Conservation (phyloP, 192 early-diverging fungal genomes). For the Physocladia obscura region DNA sequence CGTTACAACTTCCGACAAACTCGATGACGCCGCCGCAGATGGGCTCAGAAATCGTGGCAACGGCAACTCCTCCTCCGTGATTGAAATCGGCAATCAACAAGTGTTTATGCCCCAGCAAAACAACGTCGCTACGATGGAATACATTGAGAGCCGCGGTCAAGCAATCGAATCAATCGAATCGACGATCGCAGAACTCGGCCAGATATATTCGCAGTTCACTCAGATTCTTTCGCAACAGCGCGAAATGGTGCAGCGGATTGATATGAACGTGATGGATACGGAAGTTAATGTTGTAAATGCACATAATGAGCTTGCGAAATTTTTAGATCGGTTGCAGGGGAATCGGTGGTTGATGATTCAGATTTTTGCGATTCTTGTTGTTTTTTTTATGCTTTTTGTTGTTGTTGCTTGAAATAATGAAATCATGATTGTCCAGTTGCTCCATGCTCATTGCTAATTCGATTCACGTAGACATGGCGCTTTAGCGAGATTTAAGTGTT, state of each 20-base stretch:
- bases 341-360: conserved; percentile 97
- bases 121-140: conserved; percentile 63
- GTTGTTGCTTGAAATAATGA: conserved; percentile 27
- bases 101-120: conserved; percentile 64
- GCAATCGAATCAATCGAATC: conserved; percentile 95
- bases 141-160: conserved; percentile 83
- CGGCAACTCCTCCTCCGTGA: conserved; percentile 22
- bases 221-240: conserved; percentile 83
- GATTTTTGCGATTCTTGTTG: conserved; percentile 84
- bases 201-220: conserved; percentile 85
- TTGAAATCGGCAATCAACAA: conserved; percentile 56
- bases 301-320: conserved; percentile 85
- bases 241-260: conserved; percentile 87
- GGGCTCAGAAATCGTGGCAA: conserved; percentile 8
- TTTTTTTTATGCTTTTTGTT: conserved; percentile 82
- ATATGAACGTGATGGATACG: conserved; percentile 89
- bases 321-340: conserved; percentile 86
- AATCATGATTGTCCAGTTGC: not conserved
- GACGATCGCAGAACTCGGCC: conserved; percentile 93
- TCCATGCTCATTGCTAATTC: too few species aligned
- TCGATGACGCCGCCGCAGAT: conserved; percentile 19
- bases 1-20: not conserved
- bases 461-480: too few species aligned
- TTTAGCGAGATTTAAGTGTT: too few species aligned
- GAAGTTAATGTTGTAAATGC: conserved; percentile 90